Percentiles rank a stretch among this genome's conserved stretches.
These are phyloP conservation scores for Kwoniella newhampshirensis DNA, from an alignment of 768 basidiomycete species.

Conservation along the genomic window DNA sequence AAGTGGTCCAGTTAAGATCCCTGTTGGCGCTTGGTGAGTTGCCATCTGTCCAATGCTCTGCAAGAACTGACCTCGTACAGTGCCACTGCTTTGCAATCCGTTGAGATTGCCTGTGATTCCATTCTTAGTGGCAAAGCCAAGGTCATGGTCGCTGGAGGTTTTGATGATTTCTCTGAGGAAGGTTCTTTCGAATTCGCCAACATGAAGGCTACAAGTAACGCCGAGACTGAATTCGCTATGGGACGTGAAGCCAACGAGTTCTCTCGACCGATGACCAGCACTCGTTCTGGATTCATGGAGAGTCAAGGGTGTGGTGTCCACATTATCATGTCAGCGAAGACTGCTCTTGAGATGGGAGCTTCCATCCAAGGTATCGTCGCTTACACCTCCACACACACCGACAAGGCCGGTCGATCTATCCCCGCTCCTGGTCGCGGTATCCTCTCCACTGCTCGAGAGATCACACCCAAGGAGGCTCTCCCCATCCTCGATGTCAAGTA, in stretches of 20 bases:
- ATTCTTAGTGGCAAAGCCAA: constrained; percentile 95
- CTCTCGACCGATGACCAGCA: constrained; percentile 95
- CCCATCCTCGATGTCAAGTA: constrained; percentile 82
- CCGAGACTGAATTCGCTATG: constrained; percentile 96
- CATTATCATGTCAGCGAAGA: constrained; percentile 94
- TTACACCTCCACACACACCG: constrained; percentile 88
- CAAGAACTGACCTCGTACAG: constrained; percentile 53
- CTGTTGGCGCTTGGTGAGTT: constrained; percentile 92
- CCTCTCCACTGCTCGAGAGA: constrained; percentile 80
- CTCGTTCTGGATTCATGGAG: constrained; percentile 97
- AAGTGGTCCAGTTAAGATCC: constrained; percentile 97
- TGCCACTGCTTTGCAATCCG: constrained; percentile 93
- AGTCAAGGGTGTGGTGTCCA: constrained; percentile 95
- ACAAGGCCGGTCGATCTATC: constrained; percentile 97
- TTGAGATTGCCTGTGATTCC: constrained; percentile 97
- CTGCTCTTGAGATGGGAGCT: constrained; percentile 88
- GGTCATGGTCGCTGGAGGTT: constrained; percentile 98
- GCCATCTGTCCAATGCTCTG: background rate
- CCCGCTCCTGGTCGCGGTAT: constrained; percentile 96
- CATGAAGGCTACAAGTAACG: constrained; percentile 99
- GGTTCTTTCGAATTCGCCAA: constrained; percentile 99
- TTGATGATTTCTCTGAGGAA: constrained; percentile 97
- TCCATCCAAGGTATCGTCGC: constrained; percentile 91
- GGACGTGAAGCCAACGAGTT: constrained; percentile 98
- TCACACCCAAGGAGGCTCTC: constrained; percentile 72